These are phyloP conservation scores for Gentiana straminea DNA, from an alignment of 257 asterid genomes.

Conservation along the genomic window DNA sequence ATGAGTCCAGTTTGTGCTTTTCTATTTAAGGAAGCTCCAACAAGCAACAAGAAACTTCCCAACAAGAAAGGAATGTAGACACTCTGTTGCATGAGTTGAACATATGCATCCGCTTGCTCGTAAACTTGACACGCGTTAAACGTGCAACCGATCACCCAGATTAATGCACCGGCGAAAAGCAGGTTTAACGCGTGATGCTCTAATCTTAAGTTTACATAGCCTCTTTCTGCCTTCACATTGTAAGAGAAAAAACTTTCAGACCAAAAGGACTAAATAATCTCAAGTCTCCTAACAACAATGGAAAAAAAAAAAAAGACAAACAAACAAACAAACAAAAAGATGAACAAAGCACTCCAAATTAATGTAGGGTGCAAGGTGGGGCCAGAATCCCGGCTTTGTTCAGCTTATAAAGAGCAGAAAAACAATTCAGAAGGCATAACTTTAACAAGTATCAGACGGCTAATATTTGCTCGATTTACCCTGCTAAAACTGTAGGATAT, in stretches of 20 bases:
- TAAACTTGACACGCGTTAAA: conserved; percentile 82
- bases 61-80: conserved; percentile 65
- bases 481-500: no score
- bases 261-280: no score
- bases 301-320: no score
- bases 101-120: conserved; percentile 69
- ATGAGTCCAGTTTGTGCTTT: conserved; percentile 27
- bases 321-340: no score
- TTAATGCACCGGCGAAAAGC: conserved; percentile 58
- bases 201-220: conserved; percentile 18
- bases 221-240: conserved; percentile 49
- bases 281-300: no score
- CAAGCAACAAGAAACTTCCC: conserved; percentile 58
- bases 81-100: conserved; percentile 69
- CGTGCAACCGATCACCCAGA: conserved; percentile 82
- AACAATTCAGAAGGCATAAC: no score
- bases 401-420: no score
- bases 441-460: no score
- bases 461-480: no score
- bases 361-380: no score
- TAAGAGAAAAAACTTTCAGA: neutral
- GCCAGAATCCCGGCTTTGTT: no score
- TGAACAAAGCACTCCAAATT: no score
- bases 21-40: conserved; percentile 47
- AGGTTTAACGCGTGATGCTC: conserved; percentile 52